phyloP scores from a whole-genome alignment of 805 yeast species.

The Candida coleopterorum region DNA sequence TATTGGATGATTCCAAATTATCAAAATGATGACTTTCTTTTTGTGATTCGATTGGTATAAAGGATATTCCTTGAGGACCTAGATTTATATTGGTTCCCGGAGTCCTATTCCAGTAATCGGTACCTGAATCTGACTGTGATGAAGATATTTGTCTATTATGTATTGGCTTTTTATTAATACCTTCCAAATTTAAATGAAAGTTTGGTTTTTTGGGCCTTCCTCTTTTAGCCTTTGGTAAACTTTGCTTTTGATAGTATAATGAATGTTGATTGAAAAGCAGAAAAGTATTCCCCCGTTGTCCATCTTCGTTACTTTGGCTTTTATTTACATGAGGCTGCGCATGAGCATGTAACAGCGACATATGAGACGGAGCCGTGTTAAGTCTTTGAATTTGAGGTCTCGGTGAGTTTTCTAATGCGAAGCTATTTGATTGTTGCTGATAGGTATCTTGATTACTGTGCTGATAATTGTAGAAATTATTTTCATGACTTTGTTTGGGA shows the following conservation, averaged over 20 bases:
- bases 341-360: not conserved
- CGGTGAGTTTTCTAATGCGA: not conserved
- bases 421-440: not conserved
- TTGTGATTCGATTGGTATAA: slow-evolving; percentile 1
- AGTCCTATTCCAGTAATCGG: slow-evolving; percentile 11
- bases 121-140: slow-evolving; percentile 16
- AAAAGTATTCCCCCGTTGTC: not conserved
- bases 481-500: too few relatives aligned
- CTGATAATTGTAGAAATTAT: too few relatives aligned
- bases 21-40: not conserved
- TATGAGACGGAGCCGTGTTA: slow-evolving; percentile 2
- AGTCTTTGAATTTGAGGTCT: slow-evolving; percentile 1
- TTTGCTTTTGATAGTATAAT: not conserved
- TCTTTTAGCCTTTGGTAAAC: slow-evolving; percentile 7
- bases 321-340: too few relatives aligned
- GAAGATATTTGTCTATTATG: slow-evolving; percentile 11
- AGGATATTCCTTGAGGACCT: slow-evolving; percentile 2
- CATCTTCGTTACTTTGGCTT: not conserved
- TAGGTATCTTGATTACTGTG: not conserved
- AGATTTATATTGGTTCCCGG: not conserved
- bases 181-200: slow-evolving; percentile 23
- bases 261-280: slow-evolving; percentile 1
- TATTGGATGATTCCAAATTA: slow-evolving; percentile 3
- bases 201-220: slow-evolving; percentile 19
- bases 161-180: slow-evolving; percentile 10